Conservation (phyloP, 2,329 filamentous ascomycete species). For the Aureobasidium sp. region DNA sequence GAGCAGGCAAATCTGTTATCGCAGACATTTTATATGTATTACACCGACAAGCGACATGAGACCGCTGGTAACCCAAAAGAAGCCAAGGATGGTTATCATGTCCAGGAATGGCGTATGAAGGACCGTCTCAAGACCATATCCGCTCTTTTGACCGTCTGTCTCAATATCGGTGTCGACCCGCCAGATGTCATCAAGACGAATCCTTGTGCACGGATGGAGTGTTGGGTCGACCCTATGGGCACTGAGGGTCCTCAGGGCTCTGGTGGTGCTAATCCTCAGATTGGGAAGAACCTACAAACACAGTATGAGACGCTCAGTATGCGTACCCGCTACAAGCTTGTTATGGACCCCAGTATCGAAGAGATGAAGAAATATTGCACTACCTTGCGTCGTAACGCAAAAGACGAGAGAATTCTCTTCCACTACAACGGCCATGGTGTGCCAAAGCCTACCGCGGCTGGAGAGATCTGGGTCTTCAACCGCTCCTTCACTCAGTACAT, state of each 20-base stretch:
- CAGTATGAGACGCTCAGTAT: slow-evolving; percentile 96
- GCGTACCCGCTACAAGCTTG: slow-evolving; percentile 94
- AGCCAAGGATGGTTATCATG: slow-evolving; percentile 23
- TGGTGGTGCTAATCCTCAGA: slow-evolving; percentile 58
- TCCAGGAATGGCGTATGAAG: slow-evolving; percentile 96
- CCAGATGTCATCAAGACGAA: slow-evolving; percentile 95
- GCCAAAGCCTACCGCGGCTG: slow-evolving; percentile 86
- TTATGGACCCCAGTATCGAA: slow-evolving; percentile 91
- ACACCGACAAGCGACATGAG: slow-evolving; percentile 94
- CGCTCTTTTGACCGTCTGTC: slow-evolving; percentile 83
- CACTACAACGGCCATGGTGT: slow-evolving; percentile 99
- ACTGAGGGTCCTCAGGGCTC: slow-evolving; percentile 56
- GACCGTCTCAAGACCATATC: slow-evolving; percentile 95
- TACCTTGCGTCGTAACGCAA: slow-evolving; percentile 81
- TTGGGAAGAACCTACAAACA: slow-evolving; percentile 89
- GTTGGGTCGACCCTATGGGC: slow-evolving; percentile 87
- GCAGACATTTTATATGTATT: slow-evolving; percentile 99
- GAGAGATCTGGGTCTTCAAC: slow-evolving; percentile 99
- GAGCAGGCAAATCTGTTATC: slow-evolving; percentile 80
- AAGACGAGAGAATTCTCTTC: slow-evolving; percentile 92
- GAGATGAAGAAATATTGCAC: slow-evolving; percentile 96
- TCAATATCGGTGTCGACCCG: slow-evolving; percentile 96
- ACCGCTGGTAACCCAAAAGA: slow-evolving; percentile 77
- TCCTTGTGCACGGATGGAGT: slow-evolving; percentile 87
- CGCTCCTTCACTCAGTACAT: slow-evolving; percentile 99